Base-by-base conservation (phyloP, 495 filamentous ascomycete species). In the Sphaerosporella brunnea region DNA sequence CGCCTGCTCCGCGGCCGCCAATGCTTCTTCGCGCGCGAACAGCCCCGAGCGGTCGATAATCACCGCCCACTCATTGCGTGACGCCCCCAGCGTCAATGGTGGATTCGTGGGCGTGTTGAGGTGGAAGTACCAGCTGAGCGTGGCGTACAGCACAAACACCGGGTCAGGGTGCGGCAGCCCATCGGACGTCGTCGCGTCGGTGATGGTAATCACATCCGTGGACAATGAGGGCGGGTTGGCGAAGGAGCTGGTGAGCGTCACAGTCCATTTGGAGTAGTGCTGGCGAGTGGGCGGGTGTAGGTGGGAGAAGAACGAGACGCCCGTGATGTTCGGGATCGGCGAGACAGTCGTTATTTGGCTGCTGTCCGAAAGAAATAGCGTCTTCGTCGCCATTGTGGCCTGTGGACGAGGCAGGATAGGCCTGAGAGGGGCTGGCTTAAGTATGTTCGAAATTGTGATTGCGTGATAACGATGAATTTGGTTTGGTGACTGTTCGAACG, bases 101-200 rank as follows among this genome's bases (percentile, higher is more conserved):
- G 40, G 26, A 3, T 49, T 18, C 23, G 44, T 23, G 0, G 68
- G 62, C 1, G 57, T 37, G 1, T 72, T 70, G 52, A 84, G 79
- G 59, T 95, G 86, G 61, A 96, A 97, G 65, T 96, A 97, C 92
- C 92, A 96, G 64, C 80, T 92, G 25, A 96, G 65, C 1, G 83
- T 86, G 23, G 83, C 75, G 85, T 88, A 97, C 4, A 96, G 73
- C 83, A 94, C 88, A 82, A 93, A 82, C 48, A 87, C 87, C 48
- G 42, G 23, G 24, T 47, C 43, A 3, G 35, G 35, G 9, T 37
- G 42, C 16, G 50, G 35, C 32, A 21, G 7, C 11, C 23, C 32
- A 19, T 37, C 30, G 30, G 42, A 36, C 9, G 39, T 38, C 11
- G 21, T 8, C 5, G 43, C 24, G 7, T 39, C 35, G n/a, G 24